Base-by-base conservation (phyloP, 768 basidiomycete species). In the Sistotremastrum suecicum region DNA sequence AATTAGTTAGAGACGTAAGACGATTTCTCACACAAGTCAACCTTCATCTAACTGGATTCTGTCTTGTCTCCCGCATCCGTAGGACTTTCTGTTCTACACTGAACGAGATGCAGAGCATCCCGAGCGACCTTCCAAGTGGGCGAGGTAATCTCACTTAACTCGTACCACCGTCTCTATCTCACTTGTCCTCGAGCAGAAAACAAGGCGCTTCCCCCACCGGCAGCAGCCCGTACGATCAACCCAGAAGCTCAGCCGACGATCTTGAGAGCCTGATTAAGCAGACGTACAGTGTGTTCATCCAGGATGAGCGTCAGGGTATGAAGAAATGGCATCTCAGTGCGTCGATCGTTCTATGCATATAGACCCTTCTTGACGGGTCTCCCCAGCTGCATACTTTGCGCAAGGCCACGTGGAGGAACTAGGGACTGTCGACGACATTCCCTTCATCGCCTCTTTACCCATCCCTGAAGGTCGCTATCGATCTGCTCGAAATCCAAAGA, bases 291-390 rank as follows among this genome's bases (percentile, higher is more conserved):
- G 83, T 83, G 31, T 82, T 70, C 53, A 79, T 84, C 35, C 70
- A 80, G n/a, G 78, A 75, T 2, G 54, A 69, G 12, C 57, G 60
- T 34, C 62, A 66, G 46, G 82, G 81, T n/a, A 71, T 72, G 47
- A 69, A 78, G 51, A 87, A 87, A 54, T 86, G 83, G 83, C 83
- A 87, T 53, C 68, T 87, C 33, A 85, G 83, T 84, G 58, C 44
- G 79, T 63, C 37, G 1, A n/a, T 32, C 20, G 20, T 20, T 20
- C 20, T 20, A 20, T 20, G 20, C 20, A 20, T 20, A 20, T 20
- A 20, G 20, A 20, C 20, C 20, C 20, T 20, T 20, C 20, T 20
- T 20, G 20, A 20, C 20, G 20, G 20, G 20, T 20, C 20, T 51
- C 41, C 47, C 34, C 56, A 88, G 85, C 85, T 49, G 84, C 85